A percentile compares a stretch with the other conserved stretches of the same genome.
Conservation (phyloP, 1,284 basidiomycete species). For the Cutaneotrichosporon sp. region DNA sequence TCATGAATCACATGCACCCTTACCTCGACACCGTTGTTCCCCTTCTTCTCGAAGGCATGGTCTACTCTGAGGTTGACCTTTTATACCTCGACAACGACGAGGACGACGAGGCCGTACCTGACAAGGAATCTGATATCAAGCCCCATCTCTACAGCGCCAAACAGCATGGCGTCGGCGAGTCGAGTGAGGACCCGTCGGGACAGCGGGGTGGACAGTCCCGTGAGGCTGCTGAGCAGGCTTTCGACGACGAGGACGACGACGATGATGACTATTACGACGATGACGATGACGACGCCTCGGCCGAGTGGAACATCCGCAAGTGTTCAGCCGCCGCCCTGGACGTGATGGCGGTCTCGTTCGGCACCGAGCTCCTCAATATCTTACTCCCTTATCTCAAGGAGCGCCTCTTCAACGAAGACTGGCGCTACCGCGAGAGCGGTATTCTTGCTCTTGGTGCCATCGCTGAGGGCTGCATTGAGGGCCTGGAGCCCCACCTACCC, state of each 20-base stretch:
- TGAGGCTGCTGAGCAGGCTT: conserved; percentile 46
- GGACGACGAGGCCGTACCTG: conserved; percentile 76
- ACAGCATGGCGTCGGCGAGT: conserved; percentile 71
- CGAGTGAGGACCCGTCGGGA: conserved; percentile 35
- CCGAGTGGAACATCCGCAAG: conserved; percentile 98
- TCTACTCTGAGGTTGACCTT: conserved; percentile 95
- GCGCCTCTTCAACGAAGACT: conserved; percentile 88
- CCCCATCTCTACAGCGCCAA: conserved; percentile 81
- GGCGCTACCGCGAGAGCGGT: conserved; percentile 91
- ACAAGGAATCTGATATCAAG: conserved; percentile 92
- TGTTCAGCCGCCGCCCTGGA: conserved; percentile 97
- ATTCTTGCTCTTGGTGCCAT: conserved; percentile 96
- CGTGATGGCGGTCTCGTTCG: conserved; percentile 90
- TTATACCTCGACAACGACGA: conserved; percentile 90
- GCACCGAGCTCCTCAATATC: conserved; percentile 77
- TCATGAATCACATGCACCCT: conserved; percentile 77
- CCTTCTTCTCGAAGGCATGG: conserved; percentile 91
- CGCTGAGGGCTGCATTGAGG: conserved; percentile 97
- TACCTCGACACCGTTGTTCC: conserved; percentile 85
- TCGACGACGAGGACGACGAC: conserved; percentile 67
- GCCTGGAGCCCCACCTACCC: conserved; percentile 88
- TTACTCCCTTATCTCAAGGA: conserved; percentile 86
- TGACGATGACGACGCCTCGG: conserved; percentile 93
- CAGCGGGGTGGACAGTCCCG: conserved; percentile 29
- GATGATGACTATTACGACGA: conserved; percentile 86